Evolutionary conservation across 208 protist genomes (phyloP), one percentile per base, ranked within the genome.

Genomic region (Trypanosoma platydactyli): DNA sequence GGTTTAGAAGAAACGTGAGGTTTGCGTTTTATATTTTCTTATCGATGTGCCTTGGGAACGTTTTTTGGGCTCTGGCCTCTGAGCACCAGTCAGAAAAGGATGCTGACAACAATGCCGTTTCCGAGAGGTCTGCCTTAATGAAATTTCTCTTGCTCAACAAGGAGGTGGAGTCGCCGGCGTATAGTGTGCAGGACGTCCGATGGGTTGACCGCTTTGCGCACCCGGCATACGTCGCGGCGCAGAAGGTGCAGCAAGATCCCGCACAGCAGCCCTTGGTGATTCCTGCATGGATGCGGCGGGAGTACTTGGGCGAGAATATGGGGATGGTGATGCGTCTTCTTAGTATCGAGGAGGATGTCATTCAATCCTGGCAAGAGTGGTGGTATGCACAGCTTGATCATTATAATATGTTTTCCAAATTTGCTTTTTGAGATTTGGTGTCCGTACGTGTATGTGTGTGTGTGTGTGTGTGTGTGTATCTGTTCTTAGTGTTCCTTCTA

Each of bases 241-340:
- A 92, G 60, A 54, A 75, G 27, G 73, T 62, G 41, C 80, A 81
- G 61, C 63, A 71, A 3, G 48, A 69, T 9, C 73, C 74, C 5
- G 58, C 52, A 48, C 61, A 74, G 5, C 76, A 87, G 68, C 60
- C 80, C 49, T 72, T 80, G 25, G 65, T 78, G 12, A 77, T 93
- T 5, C 89, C 89, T 13, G 78, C 86, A 46, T 95, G 86, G 85
- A 95, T 95, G 89, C 84, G 89, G 13, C 84, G 89, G 9, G 89
- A 95, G 72, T 93, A 93, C 73, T 30, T 95, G 25, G 81, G 80
- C 2, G 73, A 95, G 54, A 95, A 95, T 44, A 16, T 93, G 3
- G 76, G 67, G 35, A 79, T 51, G 13, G 62, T 92, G 20, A 66
- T 92, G 40, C 60, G 74, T 24, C 78, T 80, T 27, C 64, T 62